Percentiles rank a stretch among this genome's conserved stretches.
Evolutionary conservation across 2,329 filamentous ascomycete genomes (phyloP).

Genomic region (Fusarium goolgardi): DNA sequence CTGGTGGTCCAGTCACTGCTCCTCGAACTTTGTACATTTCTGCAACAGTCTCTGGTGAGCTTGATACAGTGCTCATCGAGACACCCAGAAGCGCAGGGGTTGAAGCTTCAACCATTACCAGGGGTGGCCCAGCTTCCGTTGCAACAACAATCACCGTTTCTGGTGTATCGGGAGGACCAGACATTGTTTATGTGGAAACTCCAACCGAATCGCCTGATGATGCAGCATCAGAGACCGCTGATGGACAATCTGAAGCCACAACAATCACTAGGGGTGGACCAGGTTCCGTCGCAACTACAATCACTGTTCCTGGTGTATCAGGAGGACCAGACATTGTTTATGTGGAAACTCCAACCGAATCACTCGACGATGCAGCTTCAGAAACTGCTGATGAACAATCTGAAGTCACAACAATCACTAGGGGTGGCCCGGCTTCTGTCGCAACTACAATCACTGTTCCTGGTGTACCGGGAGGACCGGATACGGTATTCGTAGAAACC

Average conservation of each 20-base stretch:
- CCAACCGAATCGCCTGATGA: neutral
- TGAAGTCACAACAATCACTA: neutral
- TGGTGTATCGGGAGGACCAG: slow-evolving; percentile 4
- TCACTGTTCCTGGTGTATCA: neutral
- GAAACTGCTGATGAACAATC: accelerated
- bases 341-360: neutral
- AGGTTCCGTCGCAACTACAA: neutral
- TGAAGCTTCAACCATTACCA: neutral
- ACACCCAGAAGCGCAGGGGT: slow-evolving; percentile 3
- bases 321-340: slow-evolving; percentile 4
- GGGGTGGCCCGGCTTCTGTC: neutral
- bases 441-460: neutral
- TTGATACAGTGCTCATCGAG: slow-evolving; percentile 17
- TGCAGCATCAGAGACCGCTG: neutral
- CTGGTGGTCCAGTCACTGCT: slow-evolving; percentile 13
- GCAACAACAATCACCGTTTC: neutral
- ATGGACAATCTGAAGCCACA: neutral
- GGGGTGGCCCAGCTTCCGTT: slow-evolving; percentile 5
- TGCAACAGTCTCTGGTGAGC: slow-evolving; percentile 8
- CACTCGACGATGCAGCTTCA: neutral
- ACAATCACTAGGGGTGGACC: slow-evolving; percentile 17
- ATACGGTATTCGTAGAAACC: neutral
- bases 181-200: slow-evolving; percentile 2
- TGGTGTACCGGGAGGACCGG: neutral
- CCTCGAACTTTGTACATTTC: slow-evolving; percentile 5